Conservation (phyloP, 2,329 filamentous ascomycete genomes). For the Penicillium sp. region DNA sequence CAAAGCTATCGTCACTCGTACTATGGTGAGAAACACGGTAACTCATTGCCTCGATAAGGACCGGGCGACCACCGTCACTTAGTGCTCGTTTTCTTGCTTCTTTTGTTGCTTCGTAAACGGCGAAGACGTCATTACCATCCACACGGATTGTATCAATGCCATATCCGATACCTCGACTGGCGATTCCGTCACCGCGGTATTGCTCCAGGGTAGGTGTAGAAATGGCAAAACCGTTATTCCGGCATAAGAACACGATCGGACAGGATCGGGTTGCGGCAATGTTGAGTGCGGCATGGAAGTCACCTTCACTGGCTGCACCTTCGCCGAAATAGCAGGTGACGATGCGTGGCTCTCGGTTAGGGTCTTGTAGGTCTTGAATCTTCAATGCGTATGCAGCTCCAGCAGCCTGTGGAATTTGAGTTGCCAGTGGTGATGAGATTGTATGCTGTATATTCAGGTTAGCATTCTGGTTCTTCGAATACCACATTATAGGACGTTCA, state of each 20-base stretch:
- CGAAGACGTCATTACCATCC: slow-evolving; percentile 93
- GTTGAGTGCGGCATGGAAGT: slow-evolving; percentile 89
- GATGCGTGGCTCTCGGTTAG: slow-evolving; percentile 65
- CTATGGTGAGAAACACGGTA: slow-evolving; percentile 98
- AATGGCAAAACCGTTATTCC: slow-evolving; percentile 82
- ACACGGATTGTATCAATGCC: slow-evolving; percentile 92
- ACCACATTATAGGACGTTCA: background rate
- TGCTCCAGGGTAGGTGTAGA: slow-evolving; percentile 77
- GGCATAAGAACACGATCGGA: slow-evolving; percentile 84
- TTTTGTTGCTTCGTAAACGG: slow-evolving; percentile 76
- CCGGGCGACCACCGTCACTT: slow-evolving; percentile 73
- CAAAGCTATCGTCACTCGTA: slow-evolving; percentile 94
- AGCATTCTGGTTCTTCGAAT: background rate
- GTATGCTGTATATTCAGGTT: slow-evolving; percentile 68
- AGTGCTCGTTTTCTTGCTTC: slow-evolving; percentile 77
- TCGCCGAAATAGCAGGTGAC: slow-evolving; percentile 88
- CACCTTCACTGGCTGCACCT: slow-evolving; percentile 84
- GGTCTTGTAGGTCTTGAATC: slow-evolving; percentile 72
- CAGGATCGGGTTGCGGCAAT: slow-evolving; percentile 87
- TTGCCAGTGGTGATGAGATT: slow-evolving; percentile 81
- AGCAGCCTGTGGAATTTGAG: slow-evolving; percentile 83
- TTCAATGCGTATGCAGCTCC: slow-evolving; percentile 88
- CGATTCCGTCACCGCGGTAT: slow-evolving; percentile 88
- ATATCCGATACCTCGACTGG: slow-evolving; percentile 81
- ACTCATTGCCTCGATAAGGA: slow-evolving; percentile 93